Conservation (phyloP, 257 asterid species). For the Agastache rugosa region DNA sequence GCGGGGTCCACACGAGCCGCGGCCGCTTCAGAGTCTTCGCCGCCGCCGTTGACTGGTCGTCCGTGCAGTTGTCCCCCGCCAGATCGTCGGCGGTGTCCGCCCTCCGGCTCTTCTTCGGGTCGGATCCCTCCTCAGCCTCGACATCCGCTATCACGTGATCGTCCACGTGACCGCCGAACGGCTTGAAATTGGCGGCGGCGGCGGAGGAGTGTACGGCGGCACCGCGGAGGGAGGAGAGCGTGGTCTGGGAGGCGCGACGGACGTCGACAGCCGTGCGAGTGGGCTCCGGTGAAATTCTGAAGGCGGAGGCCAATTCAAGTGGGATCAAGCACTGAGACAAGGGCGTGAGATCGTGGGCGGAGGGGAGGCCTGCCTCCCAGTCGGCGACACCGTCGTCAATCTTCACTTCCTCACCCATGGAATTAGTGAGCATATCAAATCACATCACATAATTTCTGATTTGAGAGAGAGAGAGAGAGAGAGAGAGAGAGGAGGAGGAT, state of each 20-base stretch:
- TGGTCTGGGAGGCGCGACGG: conserved; percentile 73
- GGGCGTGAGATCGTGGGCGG: conserved; percentile 72
- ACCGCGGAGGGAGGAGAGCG: conserved; percentile 60
- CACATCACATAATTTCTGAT: conserved; percentile 10
- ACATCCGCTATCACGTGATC: conserved; percentile 42
- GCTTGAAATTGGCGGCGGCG: conserved; percentile 45
- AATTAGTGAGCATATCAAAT: conserved; percentile 13
- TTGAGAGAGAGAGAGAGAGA: background rate
- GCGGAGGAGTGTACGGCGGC: conserved; percentile 32
- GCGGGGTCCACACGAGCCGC: conserved; percentile 96
- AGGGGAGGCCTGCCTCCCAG: conserved; percentile 88
- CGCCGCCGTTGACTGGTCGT: conserved; percentile 54
- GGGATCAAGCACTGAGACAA: conserved; percentile 76
- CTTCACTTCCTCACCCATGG: conserved; percentile 66
- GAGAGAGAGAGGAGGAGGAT: too few relatives aligned
- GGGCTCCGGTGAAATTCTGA: conserved; percentile 73
- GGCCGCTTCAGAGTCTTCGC: conserved; percentile 76
- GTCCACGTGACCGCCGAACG: conserved; percentile 41
- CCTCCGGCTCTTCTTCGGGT: conserved; percentile 62
- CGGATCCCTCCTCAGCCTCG: conserved; percentile 64
- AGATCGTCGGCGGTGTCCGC: conserved; percentile 47
- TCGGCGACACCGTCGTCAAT: conserved; percentile 57
- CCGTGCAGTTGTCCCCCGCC: conserved; percentile 43
- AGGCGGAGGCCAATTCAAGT: conserved; percentile 79
- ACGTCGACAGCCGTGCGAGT: conserved; percentile 64